Conservation (phyloP, 345 rosid species). For the Syzygium aromaticum region DNA sequence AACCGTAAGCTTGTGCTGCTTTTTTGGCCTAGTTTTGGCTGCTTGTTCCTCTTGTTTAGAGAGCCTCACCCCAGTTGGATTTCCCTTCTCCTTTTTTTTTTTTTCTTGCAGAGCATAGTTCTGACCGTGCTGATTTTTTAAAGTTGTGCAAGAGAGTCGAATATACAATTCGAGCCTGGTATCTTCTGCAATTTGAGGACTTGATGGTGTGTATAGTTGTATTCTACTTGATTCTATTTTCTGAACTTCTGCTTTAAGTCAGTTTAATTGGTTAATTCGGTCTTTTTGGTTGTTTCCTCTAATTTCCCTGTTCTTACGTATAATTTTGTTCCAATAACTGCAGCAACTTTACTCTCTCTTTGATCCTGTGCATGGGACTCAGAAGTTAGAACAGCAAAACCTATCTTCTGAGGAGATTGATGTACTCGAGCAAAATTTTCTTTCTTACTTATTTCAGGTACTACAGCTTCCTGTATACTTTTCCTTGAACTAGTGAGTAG, state of each 20-base stretch:
- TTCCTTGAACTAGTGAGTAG: neutral
- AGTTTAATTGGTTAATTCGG: neutral
- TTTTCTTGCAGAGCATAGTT: slow-evolving; percentile 45
- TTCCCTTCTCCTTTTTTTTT: neutral
- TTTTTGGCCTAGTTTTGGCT: neutral
- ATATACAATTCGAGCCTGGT: slow-evolving; percentile 97
- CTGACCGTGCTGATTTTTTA: slow-evolving; percentile 70
- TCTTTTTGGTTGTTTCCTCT: neutral
- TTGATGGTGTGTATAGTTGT: slow-evolving; percentile 47
- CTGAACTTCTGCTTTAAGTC: neutral
- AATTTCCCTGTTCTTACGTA: neutral
- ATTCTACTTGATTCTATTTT: neutral
- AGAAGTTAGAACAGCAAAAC: slow-evolving; percentile 73
- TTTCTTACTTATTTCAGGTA: slow-evolving; percentile 83
- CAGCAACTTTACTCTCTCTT: slow-evolving; percentile 94
- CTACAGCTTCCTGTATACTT: neutral
- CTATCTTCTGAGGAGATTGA: slow-evolving; percentile 59
- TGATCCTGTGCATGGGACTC: slow-evolving; percentile 71
- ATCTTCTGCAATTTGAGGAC: slow-evolving; percentile 87
- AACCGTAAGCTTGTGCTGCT: neutral
- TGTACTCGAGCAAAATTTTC: slow-evolving; percentile 80
- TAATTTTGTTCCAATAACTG: neutral
- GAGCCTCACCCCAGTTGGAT: neutral
- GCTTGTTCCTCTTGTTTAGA: neutral
- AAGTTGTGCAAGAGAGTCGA: slow-evolving; percentile 91